Evolutionary conservation across 2,329 filamentous ascomycete species (phyloP), one percentile per base, ranked within the genome.

Genomic region (Capronia coronata): DNA sequence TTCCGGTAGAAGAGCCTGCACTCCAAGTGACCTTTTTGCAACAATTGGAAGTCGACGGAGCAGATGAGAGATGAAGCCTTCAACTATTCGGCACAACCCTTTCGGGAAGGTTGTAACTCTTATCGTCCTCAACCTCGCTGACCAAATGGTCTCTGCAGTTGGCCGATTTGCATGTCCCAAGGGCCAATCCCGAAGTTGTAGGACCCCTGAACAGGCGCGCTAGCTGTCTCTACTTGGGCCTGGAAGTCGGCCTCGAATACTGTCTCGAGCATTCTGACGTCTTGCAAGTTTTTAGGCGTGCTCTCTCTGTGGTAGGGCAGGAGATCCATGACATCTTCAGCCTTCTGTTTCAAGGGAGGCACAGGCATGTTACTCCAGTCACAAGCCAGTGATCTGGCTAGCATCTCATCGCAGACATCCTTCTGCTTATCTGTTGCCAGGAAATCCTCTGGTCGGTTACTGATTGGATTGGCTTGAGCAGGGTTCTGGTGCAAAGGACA

Each of bases 361-460:
- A 18, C 8, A 10, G 52, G 37, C 1, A 57, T 18, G 18, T 54
- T 48, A n/a, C 52, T 46, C 56, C 55, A 57, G 2, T 45, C 18
- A 18, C 52, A 44, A 6, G 29, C 10, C 2, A 45, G 37, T 8
- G 52, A 47, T 43, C 55, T 27, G 10, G 14, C 1, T 21, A 59
- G 29, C 4, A 55, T 34, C 9, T 58, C 46, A 5, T 50, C 52
- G 19, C 53, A 55, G 5, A 47, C 29, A 11, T 41, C 27, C 39
- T 41, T 52, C 34, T 58, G 57, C 7, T 32, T 16, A n/a, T 40
- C 23, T 3, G 52, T 55, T 5, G 56, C 54, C 19, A 59, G 21
- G 23, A 55, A 57, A 34, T 60, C 58, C 27, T 57, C 56, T 4
- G 56, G 46, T n/a, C 53, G 52, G 34, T 42, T 56, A 30, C 29